Conservation (phyloP, 495 filamentous ascomycete genomes). For the Penicillium antarcticum region DNA sequence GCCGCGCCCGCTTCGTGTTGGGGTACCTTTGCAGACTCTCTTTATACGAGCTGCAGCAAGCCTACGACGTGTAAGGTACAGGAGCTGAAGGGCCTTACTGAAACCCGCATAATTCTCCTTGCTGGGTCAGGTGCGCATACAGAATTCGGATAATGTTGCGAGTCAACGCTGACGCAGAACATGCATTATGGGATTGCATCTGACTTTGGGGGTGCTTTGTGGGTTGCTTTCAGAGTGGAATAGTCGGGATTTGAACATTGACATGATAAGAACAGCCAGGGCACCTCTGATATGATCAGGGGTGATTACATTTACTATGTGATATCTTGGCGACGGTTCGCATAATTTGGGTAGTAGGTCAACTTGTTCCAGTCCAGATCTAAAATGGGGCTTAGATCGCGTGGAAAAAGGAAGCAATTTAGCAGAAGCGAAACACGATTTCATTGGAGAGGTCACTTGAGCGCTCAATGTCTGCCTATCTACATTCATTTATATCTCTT, state of each 20-base stretch:
- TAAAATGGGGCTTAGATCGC: background rate
- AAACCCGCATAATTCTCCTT: background rate
- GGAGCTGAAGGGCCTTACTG: too few relatives aligned
- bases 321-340: background rate
- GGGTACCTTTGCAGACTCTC: background rate
- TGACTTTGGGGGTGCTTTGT: background rate
- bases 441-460: background rate
- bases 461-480: background rate
- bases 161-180: background rate
- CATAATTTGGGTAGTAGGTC: background rate
- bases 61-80: background rate
- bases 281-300: background rate
- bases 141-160: background rate
- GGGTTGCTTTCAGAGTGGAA: background rate
- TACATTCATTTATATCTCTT: background rate
- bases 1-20: background rate
- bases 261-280: background rate
- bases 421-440: background rate
- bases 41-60: background rate
- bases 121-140: background rate
- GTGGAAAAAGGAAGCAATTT: background rate
- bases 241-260: background rate
- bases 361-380: constrained; percentile 4
- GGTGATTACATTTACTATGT: background rate
- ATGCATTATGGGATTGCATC: background rate